Percentiles rank a stretch among this genome's conserved stretches.
Conservation (phyloP, 208 protist species). For the Spongospora subterranea region DNA sequence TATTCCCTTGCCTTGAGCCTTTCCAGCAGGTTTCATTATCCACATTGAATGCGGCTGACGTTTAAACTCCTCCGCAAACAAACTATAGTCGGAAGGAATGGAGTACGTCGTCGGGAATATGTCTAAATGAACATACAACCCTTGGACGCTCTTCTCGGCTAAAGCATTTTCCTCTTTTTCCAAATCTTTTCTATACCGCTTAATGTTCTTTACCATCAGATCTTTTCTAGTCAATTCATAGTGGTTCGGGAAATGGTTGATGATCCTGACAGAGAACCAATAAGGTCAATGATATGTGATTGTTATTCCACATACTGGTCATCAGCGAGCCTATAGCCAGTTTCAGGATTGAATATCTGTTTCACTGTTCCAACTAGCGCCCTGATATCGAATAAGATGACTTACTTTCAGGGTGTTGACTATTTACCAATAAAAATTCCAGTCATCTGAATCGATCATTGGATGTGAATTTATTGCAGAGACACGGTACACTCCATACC, state of each 20-base stretch:
- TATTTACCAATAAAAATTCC: conserved; percentile 45
- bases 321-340: conserved; percentile 58
- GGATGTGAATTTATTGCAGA: not conserved
- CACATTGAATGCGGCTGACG: conserved; percentile 80
- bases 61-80: conserved; percentile 93
- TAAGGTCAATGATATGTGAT: not conserved
- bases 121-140: conserved; percentile 67
- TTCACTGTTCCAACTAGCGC: conserved; percentile 43
- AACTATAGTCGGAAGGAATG: conserved; percentile 86
- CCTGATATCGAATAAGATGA: not conserved
- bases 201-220: conserved; percentile 95
- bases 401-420: not conserved
- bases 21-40: conserved; percentile 91
- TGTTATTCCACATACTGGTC: not conserved
- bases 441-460: conserved; percentile 26
- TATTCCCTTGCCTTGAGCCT: conserved; percentile 92
- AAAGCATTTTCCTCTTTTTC: conserved; percentile 21
- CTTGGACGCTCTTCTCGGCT: conserved; percentile 54
- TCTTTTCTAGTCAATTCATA: conserved; percentile 95
- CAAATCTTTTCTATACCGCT: conserved; percentile 71
- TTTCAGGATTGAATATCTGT: conserved; percentile 69
- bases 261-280: conserved; percentile 59
- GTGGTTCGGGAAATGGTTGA: conserved; percentile 97
- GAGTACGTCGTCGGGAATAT: conserved; percentile 87
- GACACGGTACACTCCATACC: not conserved